Percentiles rank a stretch among this genome's conserved stretches.
These are phyloP conservation scores for Solanum piurae DNA, from an alignment of 257 asterid species.

Conservation along the genomic window DNA sequence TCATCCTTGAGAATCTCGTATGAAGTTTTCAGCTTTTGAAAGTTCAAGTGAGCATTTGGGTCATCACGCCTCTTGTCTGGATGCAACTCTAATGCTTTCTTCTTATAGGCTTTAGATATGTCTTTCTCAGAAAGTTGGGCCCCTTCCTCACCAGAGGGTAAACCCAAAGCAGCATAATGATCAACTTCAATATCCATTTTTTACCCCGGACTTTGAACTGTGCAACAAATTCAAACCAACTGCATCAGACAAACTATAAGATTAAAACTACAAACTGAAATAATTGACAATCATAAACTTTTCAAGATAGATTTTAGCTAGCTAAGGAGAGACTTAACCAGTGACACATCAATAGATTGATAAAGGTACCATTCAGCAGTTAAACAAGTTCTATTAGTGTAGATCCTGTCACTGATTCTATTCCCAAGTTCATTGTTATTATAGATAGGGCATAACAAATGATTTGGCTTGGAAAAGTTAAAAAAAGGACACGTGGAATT, in stretches of 20 bases:
- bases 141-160: constrained; percentile 62
- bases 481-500: not conserved
- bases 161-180: constrained; percentile 48
- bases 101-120: constrained; percentile 49
- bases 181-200: constrained; percentile 46
- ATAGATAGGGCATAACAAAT: not conserved
- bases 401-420: not conserved
- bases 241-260: not conserved
- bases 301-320: not conserved
- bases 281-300: not conserved
- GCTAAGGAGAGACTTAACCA: not conserved
- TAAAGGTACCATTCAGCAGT: not conserved
- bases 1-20: constrained; percentile 49
- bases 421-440: not conserved
- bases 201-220: not conserved
- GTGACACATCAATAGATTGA: not conserved
- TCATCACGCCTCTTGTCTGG: constrained; percentile 67
- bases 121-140: constrained; percentile 46
- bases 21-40: constrained; percentile 44
- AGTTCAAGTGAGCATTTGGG: constrained; percentile 47
- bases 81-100: constrained; percentile 51
- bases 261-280: not conserved
- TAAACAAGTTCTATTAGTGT: not conserved
- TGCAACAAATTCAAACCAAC: not conserved
- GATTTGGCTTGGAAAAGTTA: not conserved